Percentiles rank a stretch among this genome's conserved stretches.
Evolutionary conservation across 768 basidiomycete genomes (phyloP).

Genomic region (Collybia nuda): DNA sequence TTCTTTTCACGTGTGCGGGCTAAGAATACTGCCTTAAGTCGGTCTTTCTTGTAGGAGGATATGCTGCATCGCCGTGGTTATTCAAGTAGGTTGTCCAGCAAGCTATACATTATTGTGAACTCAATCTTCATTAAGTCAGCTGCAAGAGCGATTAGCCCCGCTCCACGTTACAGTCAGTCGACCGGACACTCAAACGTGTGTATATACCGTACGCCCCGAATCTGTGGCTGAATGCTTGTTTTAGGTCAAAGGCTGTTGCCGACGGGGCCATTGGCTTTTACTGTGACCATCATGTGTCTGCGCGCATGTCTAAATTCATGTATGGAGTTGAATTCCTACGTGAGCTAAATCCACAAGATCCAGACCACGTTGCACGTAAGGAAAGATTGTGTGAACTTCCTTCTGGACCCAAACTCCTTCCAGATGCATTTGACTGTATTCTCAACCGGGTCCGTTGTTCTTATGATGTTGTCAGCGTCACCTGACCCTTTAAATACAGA

Average conservation of each 20-base stretch:
- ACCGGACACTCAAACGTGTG: conserved; percentile 79
- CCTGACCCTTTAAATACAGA: conserved; percentile 29
- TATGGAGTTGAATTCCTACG: conserved; percentile 82
- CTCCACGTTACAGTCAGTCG: conserved; percentile 63
- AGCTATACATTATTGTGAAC: neutral
- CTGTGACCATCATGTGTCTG: conserved; percentile 81
- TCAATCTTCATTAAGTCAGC: conserved; percentile 37
- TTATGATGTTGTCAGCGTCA: neutral
- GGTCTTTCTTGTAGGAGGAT: conserved; percentile 83
- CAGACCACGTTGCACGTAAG: conserved; percentile 63
- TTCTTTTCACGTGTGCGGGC: neutral
- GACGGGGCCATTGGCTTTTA: conserved; percentile 85
- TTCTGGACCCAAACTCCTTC: conserved; percentile 73
- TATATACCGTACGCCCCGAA: neutral
- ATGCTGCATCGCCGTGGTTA: conserved; percentile 81
- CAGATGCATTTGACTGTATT: conserved; percentile 83
- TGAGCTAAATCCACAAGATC: conserved; percentile 62
- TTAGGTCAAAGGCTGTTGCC: conserved; percentile 83
- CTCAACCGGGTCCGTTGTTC: conserved; percentile 54
- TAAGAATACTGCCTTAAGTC: conserved; percentile 40
- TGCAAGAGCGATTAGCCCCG: conserved; percentile 64
- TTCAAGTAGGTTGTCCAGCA: conserved; percentile 38
- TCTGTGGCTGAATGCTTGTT: neutral
- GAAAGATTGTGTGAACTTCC: conserved; percentile 73
- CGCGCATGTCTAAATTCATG: conserved; percentile 78